phyloP scores from a whole-genome alignment of 164 flowering plant species.

The Brasenia schreberi region DNA sequence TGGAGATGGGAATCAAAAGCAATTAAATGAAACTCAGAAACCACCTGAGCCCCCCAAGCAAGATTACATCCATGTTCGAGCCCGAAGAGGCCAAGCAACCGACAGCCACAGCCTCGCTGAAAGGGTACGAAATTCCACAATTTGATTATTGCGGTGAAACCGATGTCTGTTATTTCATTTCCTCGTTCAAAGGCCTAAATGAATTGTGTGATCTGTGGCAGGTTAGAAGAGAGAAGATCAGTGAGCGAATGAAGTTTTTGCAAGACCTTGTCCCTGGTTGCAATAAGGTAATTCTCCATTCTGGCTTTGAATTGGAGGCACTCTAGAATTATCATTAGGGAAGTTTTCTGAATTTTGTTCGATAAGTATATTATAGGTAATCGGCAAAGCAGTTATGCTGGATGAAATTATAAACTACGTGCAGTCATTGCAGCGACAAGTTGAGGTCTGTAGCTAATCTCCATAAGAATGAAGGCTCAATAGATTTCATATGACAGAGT shows the following conservation, averaged over 20 bases:
- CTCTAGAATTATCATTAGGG: no score
- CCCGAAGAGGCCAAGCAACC: constrained; percentile 96
- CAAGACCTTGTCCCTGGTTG: constrained; percentile 99
- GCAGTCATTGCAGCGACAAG: constrained; percentile 89
- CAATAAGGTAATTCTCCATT: constrained; percentile 47
- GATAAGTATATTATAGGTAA: constrained; percentile 35
- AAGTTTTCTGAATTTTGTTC: no score
- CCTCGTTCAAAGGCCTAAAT: background rate
- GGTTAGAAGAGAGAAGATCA: constrained; percentile 97
- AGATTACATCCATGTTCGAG: constrained; percentile 95
- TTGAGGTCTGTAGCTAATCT: constrained; percentile 45
- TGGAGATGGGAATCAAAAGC: constrained; percentile 18
- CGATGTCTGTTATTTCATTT: no score
- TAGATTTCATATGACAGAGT: background rate
- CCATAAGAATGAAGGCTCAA: background rate
- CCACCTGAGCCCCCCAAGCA: constrained; percentile 64
- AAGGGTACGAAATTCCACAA: constrained; percentile 36
- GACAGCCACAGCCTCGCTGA: constrained; percentile 97
- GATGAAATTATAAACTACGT: constrained; percentile 96
- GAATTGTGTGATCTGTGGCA: constrained; percentile 12
- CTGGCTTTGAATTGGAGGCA: background rate
- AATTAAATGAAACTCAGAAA: constrained; percentile 24
- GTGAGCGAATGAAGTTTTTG: constrained; percentile 92
- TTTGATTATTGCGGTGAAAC: background rate
- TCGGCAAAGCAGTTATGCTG: constrained; percentile 94